Evolutionary conservation across 345 rosid genomes (phyloP).

Genomic region (Limnanthes douglasii): DNA sequence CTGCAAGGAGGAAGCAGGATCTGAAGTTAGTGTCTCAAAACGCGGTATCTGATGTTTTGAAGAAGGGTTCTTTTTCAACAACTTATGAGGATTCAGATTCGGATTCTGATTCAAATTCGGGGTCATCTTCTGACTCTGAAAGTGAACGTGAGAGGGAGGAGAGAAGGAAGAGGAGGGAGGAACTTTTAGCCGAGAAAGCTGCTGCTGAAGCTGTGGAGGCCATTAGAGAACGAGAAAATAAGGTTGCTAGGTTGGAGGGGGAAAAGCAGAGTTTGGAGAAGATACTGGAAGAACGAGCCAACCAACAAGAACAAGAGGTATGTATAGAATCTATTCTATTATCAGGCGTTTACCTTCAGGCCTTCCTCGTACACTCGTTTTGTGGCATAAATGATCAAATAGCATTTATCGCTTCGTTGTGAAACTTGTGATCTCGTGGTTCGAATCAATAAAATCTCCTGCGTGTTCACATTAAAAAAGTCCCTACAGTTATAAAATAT

Average conservation of each 20-base stretch:
- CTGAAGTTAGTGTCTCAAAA: slow-evolving; percentile 15
- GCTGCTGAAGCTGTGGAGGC: slow-evolving; percentile 66
- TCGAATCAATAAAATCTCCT: too few species aligned
- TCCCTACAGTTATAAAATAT: too few species aligned
- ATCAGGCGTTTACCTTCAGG: not conserved
- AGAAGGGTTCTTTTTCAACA: slow-evolving; percentile 15
- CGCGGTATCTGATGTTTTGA: slow-evolving; percentile 25
- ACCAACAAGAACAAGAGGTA: slow-evolving; percentile 94
- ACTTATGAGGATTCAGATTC: slow-evolving; percentile 39
- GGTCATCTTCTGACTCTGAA: slow-evolving; percentile 67
- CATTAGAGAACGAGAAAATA: slow-evolving; percentile 72
- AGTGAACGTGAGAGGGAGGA: slow-evolving; percentile 74
- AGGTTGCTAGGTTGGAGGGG: slow-evolving; percentile 84
- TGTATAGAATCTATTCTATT: not conserved
- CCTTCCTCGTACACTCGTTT: not conserved
- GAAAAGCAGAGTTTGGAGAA: slow-evolving; percentile 94
- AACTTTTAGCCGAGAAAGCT: slow-evolving; percentile 58
- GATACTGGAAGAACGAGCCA: slow-evolving; percentile 82
- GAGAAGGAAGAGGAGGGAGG: slow-evolving; percentile 50
- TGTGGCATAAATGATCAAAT: slow-evolving; percentile 1
- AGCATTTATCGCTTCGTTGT: slow-evolving; percentile 5
- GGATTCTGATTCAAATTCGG: slow-evolving; percentile 37
- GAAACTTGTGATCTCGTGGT: slow-evolving; percentile 5
- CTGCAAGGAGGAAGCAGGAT: slow-evolving; percentile 20
- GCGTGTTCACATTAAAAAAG: too few species aligned